phyloP scores from a whole-genome alignment of 441 rosid species.

The Pelargonium citronellum region DNA sequence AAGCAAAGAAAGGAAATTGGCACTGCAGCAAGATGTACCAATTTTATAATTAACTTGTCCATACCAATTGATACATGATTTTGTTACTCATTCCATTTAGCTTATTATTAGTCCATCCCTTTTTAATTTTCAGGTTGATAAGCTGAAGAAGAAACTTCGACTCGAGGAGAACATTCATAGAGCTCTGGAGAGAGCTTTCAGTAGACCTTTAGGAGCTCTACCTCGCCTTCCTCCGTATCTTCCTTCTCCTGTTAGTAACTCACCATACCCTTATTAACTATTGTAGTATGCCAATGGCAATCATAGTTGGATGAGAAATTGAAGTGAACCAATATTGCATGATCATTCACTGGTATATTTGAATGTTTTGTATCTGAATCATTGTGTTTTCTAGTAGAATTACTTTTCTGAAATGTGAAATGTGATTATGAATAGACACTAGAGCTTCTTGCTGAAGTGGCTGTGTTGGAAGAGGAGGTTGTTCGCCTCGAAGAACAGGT shows the following conservation, averaged over 20 bases:
- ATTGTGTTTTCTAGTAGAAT: too few species aligned
- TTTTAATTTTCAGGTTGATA: constrained; percentile 51
- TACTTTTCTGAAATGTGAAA: too few species aligned
- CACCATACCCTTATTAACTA: neutral
- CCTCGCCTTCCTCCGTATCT: constrained; percentile 92
- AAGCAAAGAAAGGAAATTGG: constrained; percentile 46
- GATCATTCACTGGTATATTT: too few species aligned
- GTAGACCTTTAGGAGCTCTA: constrained; percentile 76
- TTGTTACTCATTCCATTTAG: neutral
- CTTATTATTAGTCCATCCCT: neutral
- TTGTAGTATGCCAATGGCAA: too few species aligned
- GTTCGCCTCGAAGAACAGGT: constrained; percentile 75
- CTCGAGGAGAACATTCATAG: constrained; percentile 75
- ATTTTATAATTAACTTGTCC: neutral
- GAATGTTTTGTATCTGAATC: too few species aligned
- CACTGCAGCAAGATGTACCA: constrained; percentile 68
- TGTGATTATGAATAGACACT: constrained; percentile 44
- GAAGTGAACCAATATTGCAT: too few species aligned
- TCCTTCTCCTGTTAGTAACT: constrained; percentile 60
- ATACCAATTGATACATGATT: neutral
- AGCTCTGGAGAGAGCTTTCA: constrained; percentile 82
- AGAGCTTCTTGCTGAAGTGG: constrained; percentile 91
- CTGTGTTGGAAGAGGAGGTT: constrained; percentile 86
- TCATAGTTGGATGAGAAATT: too few species aligned
- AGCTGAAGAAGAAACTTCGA: constrained; percentile 73